Evolutionary conservation across 1,284 basidiomycete genomes (phyloP).

Genomic region (Chalciporus sp.): DNA sequence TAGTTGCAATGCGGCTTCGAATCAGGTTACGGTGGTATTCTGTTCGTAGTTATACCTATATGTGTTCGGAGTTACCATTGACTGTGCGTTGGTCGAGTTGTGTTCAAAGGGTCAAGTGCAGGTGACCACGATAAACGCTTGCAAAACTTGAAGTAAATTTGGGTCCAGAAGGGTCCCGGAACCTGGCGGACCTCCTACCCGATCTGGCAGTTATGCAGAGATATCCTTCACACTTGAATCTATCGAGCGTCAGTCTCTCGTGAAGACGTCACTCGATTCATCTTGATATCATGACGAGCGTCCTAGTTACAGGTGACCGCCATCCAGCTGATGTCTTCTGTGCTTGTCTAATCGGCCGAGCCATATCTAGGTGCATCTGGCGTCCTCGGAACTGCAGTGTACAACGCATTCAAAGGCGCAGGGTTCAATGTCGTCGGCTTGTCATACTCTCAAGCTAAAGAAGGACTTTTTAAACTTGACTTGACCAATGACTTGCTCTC

Average conservation of each 20-base stretch:
- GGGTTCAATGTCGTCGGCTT: constrained; percentile 57
- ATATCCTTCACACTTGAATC: background rate
- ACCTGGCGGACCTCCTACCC: background rate
- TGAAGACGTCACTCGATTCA: background rate
- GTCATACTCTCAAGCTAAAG: constrained; percentile 59
- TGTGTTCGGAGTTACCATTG: no score
- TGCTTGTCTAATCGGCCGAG: constrained; percentile 11
- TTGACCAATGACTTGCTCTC: constrained; percentile 48
- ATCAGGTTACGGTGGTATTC: no score
- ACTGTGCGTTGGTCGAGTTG: no score
- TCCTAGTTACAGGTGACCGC: constrained; percentile 55
- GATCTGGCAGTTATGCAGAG: background rate
- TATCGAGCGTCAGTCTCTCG: background rate
- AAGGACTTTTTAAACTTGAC: constrained; percentile 60
- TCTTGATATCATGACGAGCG: constrained; percentile 32
- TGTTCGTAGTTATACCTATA: no score
- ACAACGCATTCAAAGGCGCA: constrained; percentile 54
- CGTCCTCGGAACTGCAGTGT: constrained; percentile 70
- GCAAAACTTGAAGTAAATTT: background rate
- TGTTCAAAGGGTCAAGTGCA: no score
- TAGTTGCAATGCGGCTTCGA: no score
- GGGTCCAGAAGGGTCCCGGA: no score
- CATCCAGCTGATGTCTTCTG: background rate
- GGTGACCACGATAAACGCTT: no score
- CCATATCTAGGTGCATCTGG: constrained; percentile 68